phyloP scores from a whole-genome alignment of 1,284 basidiomycete genomes.

The Mycena sp. region DNA sequence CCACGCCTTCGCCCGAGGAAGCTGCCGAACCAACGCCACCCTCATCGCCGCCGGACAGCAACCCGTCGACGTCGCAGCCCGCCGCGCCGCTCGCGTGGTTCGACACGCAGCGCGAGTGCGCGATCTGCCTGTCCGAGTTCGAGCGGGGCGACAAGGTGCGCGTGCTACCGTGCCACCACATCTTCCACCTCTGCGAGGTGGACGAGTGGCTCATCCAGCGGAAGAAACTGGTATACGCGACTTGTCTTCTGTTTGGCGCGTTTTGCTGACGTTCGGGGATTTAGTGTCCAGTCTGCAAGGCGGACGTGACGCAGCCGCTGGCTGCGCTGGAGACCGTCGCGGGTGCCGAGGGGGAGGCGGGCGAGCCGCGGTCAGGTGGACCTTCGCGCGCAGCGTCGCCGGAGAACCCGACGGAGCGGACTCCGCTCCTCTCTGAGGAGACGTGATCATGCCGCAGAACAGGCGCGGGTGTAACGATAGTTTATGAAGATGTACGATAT shows the following conservation, averaged over 20 bases:
- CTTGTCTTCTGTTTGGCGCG: slow-evolving; percentile 21
- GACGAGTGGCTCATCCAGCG: slow-evolving; percentile 90
- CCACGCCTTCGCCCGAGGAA: slow-evolving; percentile 30
- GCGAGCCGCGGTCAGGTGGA: background rate
- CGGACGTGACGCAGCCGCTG: slow-evolving; percentile 80
- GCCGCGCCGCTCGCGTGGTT: slow-evolving; percentile 70
- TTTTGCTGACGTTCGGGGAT: slow-evolving; percentile 17
- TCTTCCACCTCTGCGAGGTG: slow-evolving; percentile 88
- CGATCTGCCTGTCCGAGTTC: slow-evolving; percentile 90
- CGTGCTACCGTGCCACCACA: slow-evolving; percentile 90
- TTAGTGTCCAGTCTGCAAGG: slow-evolving; percentile 90
- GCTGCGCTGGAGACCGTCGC: background rate
- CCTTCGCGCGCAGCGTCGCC: slow-evolving; percentile 20
- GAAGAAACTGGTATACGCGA: slow-evolving; percentile 82
- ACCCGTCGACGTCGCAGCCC: slow-evolving; percentile 54
- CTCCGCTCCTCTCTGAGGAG: slow-evolving; percentile 36
- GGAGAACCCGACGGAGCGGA: slow-evolving; percentile 32
- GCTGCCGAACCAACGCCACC: too few relatives aligned
- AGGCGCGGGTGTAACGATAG: too few relatives aligned
- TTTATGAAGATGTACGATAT: too few relatives aligned
- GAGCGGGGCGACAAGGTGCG: slow-evolving; percentile 86
- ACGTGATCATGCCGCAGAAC: too few relatives aligned
- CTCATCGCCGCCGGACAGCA: slow-evolving; percentile 4
- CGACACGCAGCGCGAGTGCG: slow-evolving; percentile 81
- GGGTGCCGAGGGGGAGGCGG: background rate